phyloP scores from a whole-genome alignment of 441 rosid species.

The Omphalea diandra region DNA sequence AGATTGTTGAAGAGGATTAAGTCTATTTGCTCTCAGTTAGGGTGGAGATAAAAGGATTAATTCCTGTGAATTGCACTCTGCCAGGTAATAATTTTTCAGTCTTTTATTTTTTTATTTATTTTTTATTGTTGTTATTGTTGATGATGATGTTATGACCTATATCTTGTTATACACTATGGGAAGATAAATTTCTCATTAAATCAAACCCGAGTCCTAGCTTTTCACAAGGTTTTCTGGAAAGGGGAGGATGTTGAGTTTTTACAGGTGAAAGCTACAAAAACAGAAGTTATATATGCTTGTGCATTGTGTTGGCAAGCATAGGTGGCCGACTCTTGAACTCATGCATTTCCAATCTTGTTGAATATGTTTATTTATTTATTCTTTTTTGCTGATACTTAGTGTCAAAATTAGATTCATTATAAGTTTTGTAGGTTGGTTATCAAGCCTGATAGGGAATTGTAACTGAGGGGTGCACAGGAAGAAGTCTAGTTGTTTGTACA shows the following conservation, averaged over 20 bases:
- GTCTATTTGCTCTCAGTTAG: not conserved
- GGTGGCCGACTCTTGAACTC: not conserved
- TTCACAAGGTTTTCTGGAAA: not conserved
- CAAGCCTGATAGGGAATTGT: not conserved
- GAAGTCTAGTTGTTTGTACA: not conserved
- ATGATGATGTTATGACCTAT: too few relatives aligned
- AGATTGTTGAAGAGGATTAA: not conserved
- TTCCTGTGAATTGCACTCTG: not conserved
- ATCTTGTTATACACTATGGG: not conserved
- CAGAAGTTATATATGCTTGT: not conserved
- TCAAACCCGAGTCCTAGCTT: not conserved
- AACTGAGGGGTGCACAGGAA: slow-evolving; percentile 12
- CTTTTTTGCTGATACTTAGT: not conserved
- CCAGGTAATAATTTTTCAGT: not conserved
- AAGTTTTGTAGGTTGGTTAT: not conserved
- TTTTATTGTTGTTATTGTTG: not conserved
- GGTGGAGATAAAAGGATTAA: too few relatives aligned
- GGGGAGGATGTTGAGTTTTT: not conserved
- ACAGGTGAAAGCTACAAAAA: not conserved
- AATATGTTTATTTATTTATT: not conserved
- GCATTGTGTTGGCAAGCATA: not conserved
- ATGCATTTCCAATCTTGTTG: not conserved
- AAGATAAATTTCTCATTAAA: not conserved
- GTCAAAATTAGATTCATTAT: not conserved
- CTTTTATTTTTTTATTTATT: too few relatives aligned